A percentile compares a stretch with the other conserved stretches of the same genome.
Conservation (phyloP, 2,329 filamentous ascomycete genomes). For the Sporothrix inflata region DNA sequence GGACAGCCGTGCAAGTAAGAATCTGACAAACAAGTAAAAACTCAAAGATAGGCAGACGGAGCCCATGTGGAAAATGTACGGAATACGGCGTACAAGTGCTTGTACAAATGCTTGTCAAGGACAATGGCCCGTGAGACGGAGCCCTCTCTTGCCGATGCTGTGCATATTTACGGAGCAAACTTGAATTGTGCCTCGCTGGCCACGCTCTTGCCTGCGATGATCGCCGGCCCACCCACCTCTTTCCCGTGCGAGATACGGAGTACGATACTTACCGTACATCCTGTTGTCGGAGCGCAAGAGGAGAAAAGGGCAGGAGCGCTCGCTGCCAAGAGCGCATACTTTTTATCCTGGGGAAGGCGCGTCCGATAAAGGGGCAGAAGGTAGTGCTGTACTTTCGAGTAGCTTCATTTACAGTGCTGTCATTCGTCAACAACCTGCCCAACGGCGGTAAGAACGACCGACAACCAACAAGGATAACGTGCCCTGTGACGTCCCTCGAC, state of each 20-base stretch:
- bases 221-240: neutral
- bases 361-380: neutral
- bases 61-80: neutral
- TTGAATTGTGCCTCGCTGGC: neutral
- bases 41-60: neutral
- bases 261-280: neutral
- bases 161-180: neutral
- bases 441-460: neutral
- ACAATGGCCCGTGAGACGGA: neutral
- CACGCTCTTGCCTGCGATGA: neutral
- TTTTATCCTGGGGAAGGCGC: slow-evolving; percentile 2
- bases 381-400: neutral
- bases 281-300: slow-evolving; percentile 3
- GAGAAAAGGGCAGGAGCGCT: neutral
- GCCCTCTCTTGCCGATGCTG: neutral
- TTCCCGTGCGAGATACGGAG: neutral
- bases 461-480: neutral
- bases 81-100: neutral
- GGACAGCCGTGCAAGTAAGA: neutral
- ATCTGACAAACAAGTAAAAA: too few species aligned
- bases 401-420: neutral
- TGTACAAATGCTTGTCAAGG: neutral
- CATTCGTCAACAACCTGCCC: neutral
- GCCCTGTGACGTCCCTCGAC: neutral
- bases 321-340: slow-evolving; percentile 6